phyloP scores from a whole-genome alignment of 345 rosid genomes.

The Turritis glabra region DNA sequence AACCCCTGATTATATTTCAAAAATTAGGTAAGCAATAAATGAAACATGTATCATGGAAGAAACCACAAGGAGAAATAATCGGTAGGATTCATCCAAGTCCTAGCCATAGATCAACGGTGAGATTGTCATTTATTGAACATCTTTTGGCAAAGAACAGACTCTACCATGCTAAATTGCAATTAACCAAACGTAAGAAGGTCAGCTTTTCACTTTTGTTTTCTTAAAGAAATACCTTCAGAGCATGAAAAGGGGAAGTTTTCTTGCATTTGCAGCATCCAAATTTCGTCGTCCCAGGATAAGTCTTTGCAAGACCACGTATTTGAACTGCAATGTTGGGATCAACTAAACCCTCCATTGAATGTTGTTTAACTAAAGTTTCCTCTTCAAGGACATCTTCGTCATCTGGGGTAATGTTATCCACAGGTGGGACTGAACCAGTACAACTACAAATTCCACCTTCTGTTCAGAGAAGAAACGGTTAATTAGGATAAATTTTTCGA shows the following conservation, averaged over 20 bases:
- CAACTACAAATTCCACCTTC: slow-evolving; percentile 91
- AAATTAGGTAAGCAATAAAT: neutral
- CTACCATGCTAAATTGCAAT: neutral
- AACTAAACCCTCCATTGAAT: slow-evolving; percentile 47
- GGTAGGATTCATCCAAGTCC: neutral
- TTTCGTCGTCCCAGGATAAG: slow-evolving; percentile 62
- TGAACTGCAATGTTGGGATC: slow-evolving; percentile 79
- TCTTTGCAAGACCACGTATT: slow-evolving; percentile 74
- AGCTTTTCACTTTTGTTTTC: neutral
- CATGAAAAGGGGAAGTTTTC: slow-evolving; percentile 81
- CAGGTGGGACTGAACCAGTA: slow-evolving; percentile 57
- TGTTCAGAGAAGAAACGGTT: slow-evolving; percentile 29
- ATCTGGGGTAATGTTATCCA: slow-evolving; percentile 60
- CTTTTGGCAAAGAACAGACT: neutral
- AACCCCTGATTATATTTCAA: slow-evolving; percentile 52
- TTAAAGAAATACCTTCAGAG: slow-evolving; percentile 58
- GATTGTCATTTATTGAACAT: neutral
- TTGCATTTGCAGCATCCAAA: slow-evolving; percentile 73
- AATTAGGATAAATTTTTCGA: neutral
- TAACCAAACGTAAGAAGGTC: neutral
- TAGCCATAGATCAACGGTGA: neutral
- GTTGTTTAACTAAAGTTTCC: slow-evolving; percentile 66
- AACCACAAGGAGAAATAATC: neutral
- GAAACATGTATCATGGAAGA: neutral
- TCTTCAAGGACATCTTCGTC: slow-evolving; percentile 90